phyloP scores from a whole-genome alignment of 805 yeast species.

The Wickerhamiella sergipiensis region DNA sequence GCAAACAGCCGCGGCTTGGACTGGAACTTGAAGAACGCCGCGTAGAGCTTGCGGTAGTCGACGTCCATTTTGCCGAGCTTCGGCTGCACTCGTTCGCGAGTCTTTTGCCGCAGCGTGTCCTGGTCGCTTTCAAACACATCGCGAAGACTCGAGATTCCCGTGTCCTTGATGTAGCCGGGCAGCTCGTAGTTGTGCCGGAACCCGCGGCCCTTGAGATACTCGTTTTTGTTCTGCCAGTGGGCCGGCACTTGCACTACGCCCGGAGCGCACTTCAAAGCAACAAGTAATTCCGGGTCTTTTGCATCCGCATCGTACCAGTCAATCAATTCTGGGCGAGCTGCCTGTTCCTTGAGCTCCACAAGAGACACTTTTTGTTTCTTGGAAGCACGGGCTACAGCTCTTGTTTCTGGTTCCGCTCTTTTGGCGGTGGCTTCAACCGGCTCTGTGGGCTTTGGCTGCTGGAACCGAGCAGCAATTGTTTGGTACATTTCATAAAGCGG shows the following conservation, averaged over 20 bases:
- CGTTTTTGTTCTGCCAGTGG: constrained; percentile 75
- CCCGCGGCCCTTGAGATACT: constrained; percentile 34
- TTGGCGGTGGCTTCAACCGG: neutral
- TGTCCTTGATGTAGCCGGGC: constrained; percentile 63
- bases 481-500: constrained; percentile 12
- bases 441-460: neutral
- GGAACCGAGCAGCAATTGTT: constrained; percentile 7
- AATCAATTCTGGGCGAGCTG: constrained; percentile 54
- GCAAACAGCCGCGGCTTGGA: constrained; percentile 54
- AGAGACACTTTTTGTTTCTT: constrained; percentile 45
- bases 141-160: constrained; percentile 84
- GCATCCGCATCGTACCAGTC: constrained; percentile 87
- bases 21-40: constrained; percentile 78
- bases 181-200: constrained; percentile 55
- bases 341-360: constrained; percentile 48
- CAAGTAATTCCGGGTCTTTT: constrained; percentile 53
- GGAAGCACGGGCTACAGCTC: constrained; percentile 8
- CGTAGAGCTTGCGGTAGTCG: constrained; percentile 67
- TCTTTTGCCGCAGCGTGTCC: constrained; percentile 50
- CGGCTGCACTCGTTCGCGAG: constrained; percentile 78
- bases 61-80: constrained; percentile 75
- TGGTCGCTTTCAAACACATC: constrained; percentile 37
- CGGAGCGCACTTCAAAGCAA: constrained; percentile 47
- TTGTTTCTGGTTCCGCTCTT: neutral
- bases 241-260: constrained; percentile 65